A percentile compares a stretch with the other conserved stretches of the same genome.
Conservation (phyloP, 176 grass and related monocot species). For the Neostapfia colusana region DNA sequence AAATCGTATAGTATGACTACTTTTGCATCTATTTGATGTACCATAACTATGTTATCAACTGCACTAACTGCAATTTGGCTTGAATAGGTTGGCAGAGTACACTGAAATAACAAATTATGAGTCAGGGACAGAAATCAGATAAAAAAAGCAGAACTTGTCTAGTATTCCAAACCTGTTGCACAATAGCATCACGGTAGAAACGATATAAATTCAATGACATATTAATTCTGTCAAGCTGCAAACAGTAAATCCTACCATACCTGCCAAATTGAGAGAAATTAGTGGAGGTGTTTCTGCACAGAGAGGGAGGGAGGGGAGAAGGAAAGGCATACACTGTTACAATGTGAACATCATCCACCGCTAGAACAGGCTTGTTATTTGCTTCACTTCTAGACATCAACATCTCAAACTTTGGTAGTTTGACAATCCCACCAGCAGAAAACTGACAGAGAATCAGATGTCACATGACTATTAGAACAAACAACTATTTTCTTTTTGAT, state of each 20-base stretch:
- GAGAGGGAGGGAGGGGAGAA: conserved; percentile 16
- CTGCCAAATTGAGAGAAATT: conserved; percentile 51
- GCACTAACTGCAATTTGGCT: conserved; percentile 84
- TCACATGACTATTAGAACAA: conserved; percentile 16
- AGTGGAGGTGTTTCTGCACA: conserved; percentile 8
- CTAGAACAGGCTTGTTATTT: conserved; percentile 86
- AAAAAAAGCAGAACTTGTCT: background rate
- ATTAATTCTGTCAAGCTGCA: conserved; percentile 79
- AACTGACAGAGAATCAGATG: conserved; percentile 50
- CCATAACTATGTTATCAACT: conserved; percentile 87
- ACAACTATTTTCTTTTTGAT: background rate
- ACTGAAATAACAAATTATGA: conserved; percentile 52
- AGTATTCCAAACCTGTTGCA: conserved; percentile 76
- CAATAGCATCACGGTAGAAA: conserved; percentile 98
- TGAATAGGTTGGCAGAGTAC: conserved; percentile 76
- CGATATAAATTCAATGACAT: conserved; percentile 85
- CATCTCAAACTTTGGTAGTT: conserved; percentile 97
- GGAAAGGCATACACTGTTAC: conserved; percentile 75
- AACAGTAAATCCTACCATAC: conserved; percentile 95
- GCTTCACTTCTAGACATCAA: conserved; percentile 79
- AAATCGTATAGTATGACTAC: conserved; percentile 93
- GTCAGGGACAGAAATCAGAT: conserved; percentile 13
- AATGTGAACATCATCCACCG: conserved; percentile 90
- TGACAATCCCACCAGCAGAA: conserved; percentile 83
- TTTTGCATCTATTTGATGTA: conserved; percentile 98